Conservation (phyloP, 345 rosid species). For the Camelina sativa region DNA sequence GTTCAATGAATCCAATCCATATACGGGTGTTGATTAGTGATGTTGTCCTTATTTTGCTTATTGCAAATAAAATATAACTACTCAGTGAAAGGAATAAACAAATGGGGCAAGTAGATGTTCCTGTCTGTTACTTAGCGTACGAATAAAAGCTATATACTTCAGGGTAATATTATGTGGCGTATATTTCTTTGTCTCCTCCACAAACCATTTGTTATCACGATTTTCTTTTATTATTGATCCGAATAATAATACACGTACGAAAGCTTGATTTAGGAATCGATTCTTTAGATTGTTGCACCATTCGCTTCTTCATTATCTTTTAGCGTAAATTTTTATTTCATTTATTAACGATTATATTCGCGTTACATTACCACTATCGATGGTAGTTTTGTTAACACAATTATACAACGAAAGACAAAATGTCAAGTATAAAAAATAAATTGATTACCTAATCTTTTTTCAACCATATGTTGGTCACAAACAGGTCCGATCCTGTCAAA, state of each 20-base stretch:
- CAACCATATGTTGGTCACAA: too few species aligned
- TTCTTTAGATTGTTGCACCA: conserved; percentile 36
- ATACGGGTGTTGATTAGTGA: conserved; percentile 10
- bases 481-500: too few species aligned
- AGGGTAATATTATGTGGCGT: conserved; percentile 22
- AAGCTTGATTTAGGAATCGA: conserved; percentile 32
- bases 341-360: too few species aligned
- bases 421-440: too few species aligned
- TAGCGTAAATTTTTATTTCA: too few species aligned
- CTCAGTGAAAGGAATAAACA: conserved; percentile 21
- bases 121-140: conserved; percentile 38
- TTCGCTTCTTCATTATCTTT: neutral
- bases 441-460: too few species aligned
- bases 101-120: conserved; percentile 40
- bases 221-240: conserved; percentile 3
- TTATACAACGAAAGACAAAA: too few species aligned
- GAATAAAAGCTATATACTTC: conserved; percentile 32
- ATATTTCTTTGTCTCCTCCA: conserved; percentile 20
- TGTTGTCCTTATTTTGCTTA: conserved; percentile 35
- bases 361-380: too few species aligned
- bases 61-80: conserved; percentile 11
- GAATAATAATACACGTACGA: conserved; percentile 39
- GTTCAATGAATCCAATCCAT: conserved; percentile 39
- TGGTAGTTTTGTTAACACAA: too few species aligned
- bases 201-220: neutral